A percentile compares a stretch with the other conserved stretches of the same genome.
Conservation (phyloP, 306 rosid species). For the Cucumis sativus region Cucumber_9930_V3 NC_026656.2:590001-590500, state of each 20-base stretch:
- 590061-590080: neutral
- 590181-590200: conserved; percentile 29
- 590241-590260: neutral
- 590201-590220: neutral
- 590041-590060: neutral
- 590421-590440: no score
- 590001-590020: no score
- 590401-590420: no score
- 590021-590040: neutral
- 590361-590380: neutral
- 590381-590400: neutral
- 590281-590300: neutral
- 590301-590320: neutral
- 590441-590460: no score
- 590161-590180: conserved; percentile 14
- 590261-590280: conserved; percentile 3
- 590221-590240: neutral
- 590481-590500: no score
- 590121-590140: conserved; percentile 45
- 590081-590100: no score
- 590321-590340: neutral
- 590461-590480: no score
- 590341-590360: neutral
- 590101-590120: conserved; percentile 2
- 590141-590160: conserved; percentile 46